These are phyloP conservation scores for Scutellaria barbata DNA, from an alignment of 257 asterid genomes.

Conservation along the genomic window DNA sequence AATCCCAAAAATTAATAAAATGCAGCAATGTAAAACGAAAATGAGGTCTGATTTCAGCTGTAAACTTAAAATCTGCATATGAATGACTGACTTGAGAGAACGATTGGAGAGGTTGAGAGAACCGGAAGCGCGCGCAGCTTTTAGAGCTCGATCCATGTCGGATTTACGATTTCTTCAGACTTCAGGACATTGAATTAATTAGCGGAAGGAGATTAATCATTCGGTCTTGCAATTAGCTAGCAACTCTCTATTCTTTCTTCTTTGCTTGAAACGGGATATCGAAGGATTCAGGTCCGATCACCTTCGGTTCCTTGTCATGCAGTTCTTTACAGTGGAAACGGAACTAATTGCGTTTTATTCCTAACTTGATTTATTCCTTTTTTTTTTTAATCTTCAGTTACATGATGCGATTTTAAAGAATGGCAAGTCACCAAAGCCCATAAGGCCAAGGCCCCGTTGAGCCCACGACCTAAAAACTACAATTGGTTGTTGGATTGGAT, in stretches of 20 bases:
- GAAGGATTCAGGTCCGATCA: conserved; percentile 36
- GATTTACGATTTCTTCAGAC: conserved; percentile 30
- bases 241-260: conserved; percentile 21
- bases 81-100: conserved; percentile 66
- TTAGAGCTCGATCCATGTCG: conserved; percentile 78
- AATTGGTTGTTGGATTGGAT: background rate
- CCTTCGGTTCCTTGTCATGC: conserved; percentile 38
- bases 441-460: background rate
- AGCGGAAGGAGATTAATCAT: conserved; percentile 18
- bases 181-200: conserved; percentile 8
- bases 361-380: too few species aligned
- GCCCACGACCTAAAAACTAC: background rate
- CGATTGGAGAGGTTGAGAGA: conserved; percentile 96
- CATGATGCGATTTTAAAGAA: too few species aligned
- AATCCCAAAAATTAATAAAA: background rate
- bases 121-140: conserved; percentile 92
- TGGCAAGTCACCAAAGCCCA: too few species aligned
- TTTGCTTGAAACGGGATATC: conserved; percentile 13
- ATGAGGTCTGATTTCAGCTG: background rate
- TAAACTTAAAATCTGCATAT: conserved; percentile 12
- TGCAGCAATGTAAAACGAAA: conserved; percentile 25
- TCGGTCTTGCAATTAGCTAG: conserved; percentile 14
- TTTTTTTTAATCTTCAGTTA: too few species aligned
- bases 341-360: background rate
- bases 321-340: conserved; percentile 26